phyloP scores from a whole-genome alignment of 768 basidiomycete genomes.

The Lactarius pseudohatsudake region DNA sequence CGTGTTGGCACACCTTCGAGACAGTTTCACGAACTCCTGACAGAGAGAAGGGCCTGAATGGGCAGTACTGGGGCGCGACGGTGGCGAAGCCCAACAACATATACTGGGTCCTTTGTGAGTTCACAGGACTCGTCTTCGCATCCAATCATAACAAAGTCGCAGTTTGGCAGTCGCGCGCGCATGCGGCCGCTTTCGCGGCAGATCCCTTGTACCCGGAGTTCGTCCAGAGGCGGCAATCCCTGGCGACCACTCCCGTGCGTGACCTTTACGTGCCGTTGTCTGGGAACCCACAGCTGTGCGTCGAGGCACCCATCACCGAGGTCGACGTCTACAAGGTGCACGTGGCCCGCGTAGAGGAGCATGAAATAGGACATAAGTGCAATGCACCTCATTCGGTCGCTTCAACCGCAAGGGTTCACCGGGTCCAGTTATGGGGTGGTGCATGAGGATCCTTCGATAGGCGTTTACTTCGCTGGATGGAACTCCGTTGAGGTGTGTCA shows the following conservation, averaged over 20 bases:
- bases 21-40: background rate
- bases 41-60: slow-evolving; percentile 14
- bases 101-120: slow-evolving; percentile 21
- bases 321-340: background rate
- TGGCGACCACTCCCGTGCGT: background rate
- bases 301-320: slow-evolving; percentile 11
- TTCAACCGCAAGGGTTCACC: slow-evolving; percentile 3
- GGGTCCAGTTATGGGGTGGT: slow-evolving; percentile 2
- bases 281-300: background rate
- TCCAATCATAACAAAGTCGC: background rate
- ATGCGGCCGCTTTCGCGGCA: slow-evolving; percentile 1
- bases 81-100: background rate
- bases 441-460: background rate
- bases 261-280: background rate
- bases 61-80: slow-evolving; percentile 20
- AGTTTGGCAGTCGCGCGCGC: slow-evolving; percentile 19
- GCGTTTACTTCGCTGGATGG: slow-evolving; percentile 10
- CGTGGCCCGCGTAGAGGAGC: background rate
- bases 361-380: background rate
- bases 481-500: slow-evolving; percentile 10
- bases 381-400: background rate
- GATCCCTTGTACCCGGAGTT: slow-evolving; percentile 11
- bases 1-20: background rate
- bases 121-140: background rate
- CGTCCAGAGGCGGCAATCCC: background rate